Evolutionary conservation across 2,329 filamentous ascomycete species (phyloP).

Genomic region (Pseudocercospora pini-densiflorae): DNA sequence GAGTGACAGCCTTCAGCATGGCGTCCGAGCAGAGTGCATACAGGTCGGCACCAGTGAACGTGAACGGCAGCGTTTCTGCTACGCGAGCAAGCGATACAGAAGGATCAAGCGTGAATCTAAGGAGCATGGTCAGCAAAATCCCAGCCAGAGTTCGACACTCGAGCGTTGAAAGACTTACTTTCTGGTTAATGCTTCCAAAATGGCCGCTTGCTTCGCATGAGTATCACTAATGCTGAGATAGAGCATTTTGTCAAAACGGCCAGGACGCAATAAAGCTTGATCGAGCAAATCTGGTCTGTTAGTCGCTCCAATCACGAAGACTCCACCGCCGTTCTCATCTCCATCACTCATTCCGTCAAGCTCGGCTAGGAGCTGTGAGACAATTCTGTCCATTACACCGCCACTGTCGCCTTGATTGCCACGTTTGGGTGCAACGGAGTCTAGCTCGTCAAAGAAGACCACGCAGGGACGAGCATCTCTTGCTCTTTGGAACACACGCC

Average conservation of each 20-base stretch:
- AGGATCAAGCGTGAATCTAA: conserved; percentile 81
- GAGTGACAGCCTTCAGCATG: conserved; percentile 98
- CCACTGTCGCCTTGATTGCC: conserved; percentile 97
- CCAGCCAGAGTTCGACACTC: not conserved
- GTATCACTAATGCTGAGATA: conserved; percentile 96
- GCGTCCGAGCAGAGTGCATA: conserved; percentile 97
- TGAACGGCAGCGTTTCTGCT: conserved; percentile 81
- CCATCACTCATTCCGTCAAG: conserved; percentile 97
- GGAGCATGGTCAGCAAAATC: conserved; percentile 12
- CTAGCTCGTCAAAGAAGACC: conserved; percentile 92
- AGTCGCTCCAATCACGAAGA: conserved; percentile 96
- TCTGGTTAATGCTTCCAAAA: conserved; percentile 89
- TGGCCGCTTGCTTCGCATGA: conserved; percentile 93
- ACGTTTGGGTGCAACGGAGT: conserved; percentile 92
- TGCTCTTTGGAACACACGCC: conserved; percentile 84
- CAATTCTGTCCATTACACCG: conserved; percentile 97
- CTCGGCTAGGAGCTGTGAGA: conserved; percentile 91
- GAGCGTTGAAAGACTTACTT: conserved; percentile 66
- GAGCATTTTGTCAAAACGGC: conserved; percentile 97
- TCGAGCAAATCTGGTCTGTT: conserved; percentile 94
- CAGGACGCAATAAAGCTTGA: conserved; percentile 84
- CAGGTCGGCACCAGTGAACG: conserved; percentile 95
- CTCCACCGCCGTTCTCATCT: conserved; percentile 77
- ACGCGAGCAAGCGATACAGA: conserved; percentile 75
- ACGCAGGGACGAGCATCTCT: conserved; percentile 85